Base-by-base conservation (phyloP, 768 basidiomycete genomes). In the Tubosaeta sp. region DNA sequence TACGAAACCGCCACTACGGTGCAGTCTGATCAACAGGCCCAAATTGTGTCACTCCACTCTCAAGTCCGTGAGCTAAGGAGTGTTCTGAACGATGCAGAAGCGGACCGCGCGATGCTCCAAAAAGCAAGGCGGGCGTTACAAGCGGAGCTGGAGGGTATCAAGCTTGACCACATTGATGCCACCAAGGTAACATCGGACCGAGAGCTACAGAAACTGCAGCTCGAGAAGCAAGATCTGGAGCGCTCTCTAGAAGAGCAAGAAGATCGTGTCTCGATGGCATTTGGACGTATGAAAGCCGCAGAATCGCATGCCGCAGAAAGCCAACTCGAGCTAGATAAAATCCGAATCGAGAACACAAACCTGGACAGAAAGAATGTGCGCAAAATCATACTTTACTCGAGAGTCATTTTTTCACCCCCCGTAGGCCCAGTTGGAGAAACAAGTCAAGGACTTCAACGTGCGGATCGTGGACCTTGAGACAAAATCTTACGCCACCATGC, bases 401-500 rank as follows among this genome's bases (percentile, higher is more conserved):
- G 16, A 29, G n/a, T n/a, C 14, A 9, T 21, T 32, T 16, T 45
- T 56, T 25, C 39, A 35, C 5, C 5, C 2, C 11, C 24, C 14
- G 27, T 52, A 94, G 91, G 88, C 87, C 11, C 81, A 76, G 55
- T 73, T 94, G 16, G 90, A 93, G 72, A 92, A 90, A 62, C 86
- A 90, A 62, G 76, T 87, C 62, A 91, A 90, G 62, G 91, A 92
- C 46, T 70, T 92, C 29, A 90, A 90, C 54, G 79, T 90, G 36
- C 86, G 84, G 35, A 82, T 93, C 49, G 82, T 89, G 9, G 90
- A 92, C 60, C 75, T 92, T 16, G 90, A 90, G 66, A 88, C 90
- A 1, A 86, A 76, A 60, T 84, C 88, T 5, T 83, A 90, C 55
- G 67, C 81, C 11, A 85, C 70, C 57, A 76, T 79, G n/a, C 80